Evolutionary conservation across 1,139 yeast genomes (phyloP).

Genomic region (Kurtzmaniella quercitrusa): DNA sequence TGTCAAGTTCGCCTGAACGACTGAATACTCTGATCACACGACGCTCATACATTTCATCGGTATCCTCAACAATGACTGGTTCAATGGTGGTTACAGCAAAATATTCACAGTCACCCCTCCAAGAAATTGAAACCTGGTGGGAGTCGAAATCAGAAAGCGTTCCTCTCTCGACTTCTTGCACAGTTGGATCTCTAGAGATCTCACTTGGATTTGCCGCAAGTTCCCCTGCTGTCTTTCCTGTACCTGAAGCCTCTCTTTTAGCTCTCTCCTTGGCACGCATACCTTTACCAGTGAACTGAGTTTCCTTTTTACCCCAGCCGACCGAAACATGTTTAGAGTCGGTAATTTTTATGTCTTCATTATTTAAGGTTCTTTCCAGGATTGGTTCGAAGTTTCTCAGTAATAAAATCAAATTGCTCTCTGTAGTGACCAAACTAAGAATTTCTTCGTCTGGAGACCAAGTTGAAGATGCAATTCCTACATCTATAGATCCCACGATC

Average conservation of each 20-base stretch:
- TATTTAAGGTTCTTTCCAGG: constrained; percentile 54
- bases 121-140: constrained; percentile 50
- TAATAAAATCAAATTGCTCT: constrained; percentile 59
- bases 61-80: constrained; percentile 37
- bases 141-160: constrained; percentile 51
- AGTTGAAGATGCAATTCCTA: constrained; percentile 64
- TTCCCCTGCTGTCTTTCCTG: constrained; percentile 37
- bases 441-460: constrained; percentile 97
- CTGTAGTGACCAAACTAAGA: constrained; percentile 63
- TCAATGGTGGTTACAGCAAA: constrained; percentile 70
- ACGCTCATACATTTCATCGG: constrained; percentile 45
- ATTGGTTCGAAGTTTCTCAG: constrained; percentile 81
- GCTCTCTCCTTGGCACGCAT: constrained; percentile 78
- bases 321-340: constrained; percentile 87
- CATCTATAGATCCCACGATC: constrained; percentile 83
- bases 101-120: constrained; percentile 95
- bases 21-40: constrained; percentile 82
- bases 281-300: constrained; percentile 95
- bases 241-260: constrained; percentile 52
- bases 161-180: constrained; percentile 71
- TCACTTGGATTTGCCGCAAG: constrained; percentile 49
- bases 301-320: constrained; percentile 98
- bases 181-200: constrained; percentile 75
- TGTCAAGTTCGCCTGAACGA: constrained; percentile 73
- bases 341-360: constrained; percentile 56